Conservation (phyloP, 108 stramenopile genomes). For the Cyclotella choctawhatcheeana region DNA sequence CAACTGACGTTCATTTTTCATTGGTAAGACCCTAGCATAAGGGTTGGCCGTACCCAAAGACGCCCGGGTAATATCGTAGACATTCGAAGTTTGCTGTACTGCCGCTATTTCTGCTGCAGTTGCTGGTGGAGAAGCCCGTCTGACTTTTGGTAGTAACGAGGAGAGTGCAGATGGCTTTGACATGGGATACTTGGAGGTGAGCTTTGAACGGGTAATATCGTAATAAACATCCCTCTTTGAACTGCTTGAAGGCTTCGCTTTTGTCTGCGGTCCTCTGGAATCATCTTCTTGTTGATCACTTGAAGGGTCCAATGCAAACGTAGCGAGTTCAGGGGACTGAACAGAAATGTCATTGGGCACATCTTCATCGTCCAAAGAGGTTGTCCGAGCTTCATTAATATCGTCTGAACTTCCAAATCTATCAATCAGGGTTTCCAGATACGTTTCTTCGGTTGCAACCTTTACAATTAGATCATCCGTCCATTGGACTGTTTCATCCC, state of each 20-base stretch:
- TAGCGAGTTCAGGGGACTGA: too few species aligned
- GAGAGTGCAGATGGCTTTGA: constrained; percentile 1
- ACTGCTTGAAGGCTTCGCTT: not conserved
- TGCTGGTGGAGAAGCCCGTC: constrained; percentile 1
- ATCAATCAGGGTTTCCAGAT: constrained; percentile 61
- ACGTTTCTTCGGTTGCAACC: constrained; percentile 51
- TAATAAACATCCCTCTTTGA: constrained; percentile 6
- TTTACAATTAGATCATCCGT: constrained; percentile 31
- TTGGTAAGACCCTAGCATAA: not conserved
- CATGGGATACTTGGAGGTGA: constrained; percentile 3
- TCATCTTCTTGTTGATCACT: too few species aligned
- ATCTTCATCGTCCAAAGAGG: too few species aligned
- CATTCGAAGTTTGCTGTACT: not conserved
- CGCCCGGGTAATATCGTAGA: constrained; percentile 5
- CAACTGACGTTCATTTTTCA: not conserved
- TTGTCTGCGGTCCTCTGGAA: too few species aligned
- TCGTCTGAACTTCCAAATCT: constrained; percentile 24
- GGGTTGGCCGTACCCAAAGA: constrained; percentile 5
- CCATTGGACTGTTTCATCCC: constrained; percentile 23
- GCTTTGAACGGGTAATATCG: constrained; percentile 16
- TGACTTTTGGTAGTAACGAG: constrained; percentile 2
- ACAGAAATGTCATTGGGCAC: too few species aligned
- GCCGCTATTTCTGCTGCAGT: constrained; percentile 4
- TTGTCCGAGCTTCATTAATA: not conserved
- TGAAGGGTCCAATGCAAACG: too few species aligned